These are phyloP conservation scores for Stenogyne calaminthoides DNA, from an alignment of 305 asterid genomes.

Conservation along the genomic window DNA sequence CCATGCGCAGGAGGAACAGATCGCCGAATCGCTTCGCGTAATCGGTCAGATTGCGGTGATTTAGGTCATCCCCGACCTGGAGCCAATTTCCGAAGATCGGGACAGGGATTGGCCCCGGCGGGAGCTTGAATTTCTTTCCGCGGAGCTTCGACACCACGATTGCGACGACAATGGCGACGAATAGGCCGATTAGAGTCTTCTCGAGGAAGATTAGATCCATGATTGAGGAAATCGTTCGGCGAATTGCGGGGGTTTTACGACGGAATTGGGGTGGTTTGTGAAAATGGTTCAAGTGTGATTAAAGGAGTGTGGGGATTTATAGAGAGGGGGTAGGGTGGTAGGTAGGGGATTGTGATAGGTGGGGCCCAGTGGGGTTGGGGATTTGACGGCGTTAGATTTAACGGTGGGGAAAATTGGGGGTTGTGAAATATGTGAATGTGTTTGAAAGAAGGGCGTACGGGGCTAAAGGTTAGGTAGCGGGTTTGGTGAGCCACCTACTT, in stretches of 20 bases:
- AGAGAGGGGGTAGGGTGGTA: not conserved
- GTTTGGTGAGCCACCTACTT: constrained; percentile 36
- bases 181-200: constrained; percentile 68
- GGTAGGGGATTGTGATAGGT: not conserved
- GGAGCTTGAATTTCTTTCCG: constrained; percentile 67
- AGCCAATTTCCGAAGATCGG: constrained; percentile 94
- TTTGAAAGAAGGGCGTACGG: not conserved
- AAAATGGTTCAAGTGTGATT: not conserved
- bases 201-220: constrained; percentile 74
- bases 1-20: constrained; percentile 70
- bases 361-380: constrained; percentile 13
- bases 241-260: constrained; percentile 4
- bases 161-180: constrained; percentile 59
- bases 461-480: constrained; percentile 31
- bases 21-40: constrained; percentile 80
- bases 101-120: constrained; percentile 83
- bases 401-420: constrained; percentile 19
- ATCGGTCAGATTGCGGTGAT: constrained; percentile 71
- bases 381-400: constrained; percentile 34
- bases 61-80: constrained; percentile 78
- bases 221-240: not conserved
- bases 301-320: constrained; percentile 22
- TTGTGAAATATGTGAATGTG: not conserved
- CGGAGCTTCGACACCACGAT: constrained; percentile 60
- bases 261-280: constrained; percentile 17